phyloP scores from a whole-genome alignment of 306 rosid genomes.

The Pyrus bretschneideri region DNA sequence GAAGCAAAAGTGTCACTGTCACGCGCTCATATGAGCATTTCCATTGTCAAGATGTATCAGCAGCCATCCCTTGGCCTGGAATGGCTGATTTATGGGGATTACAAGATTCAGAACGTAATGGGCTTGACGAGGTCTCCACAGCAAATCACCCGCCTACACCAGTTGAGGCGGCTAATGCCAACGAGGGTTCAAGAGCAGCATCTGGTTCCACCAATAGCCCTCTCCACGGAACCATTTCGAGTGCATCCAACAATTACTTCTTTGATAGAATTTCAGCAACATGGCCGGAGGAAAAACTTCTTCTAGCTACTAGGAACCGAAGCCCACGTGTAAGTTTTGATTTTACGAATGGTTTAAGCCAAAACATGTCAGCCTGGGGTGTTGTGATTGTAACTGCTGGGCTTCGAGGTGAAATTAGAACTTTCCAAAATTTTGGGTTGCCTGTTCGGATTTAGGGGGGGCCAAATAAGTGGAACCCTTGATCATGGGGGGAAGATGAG shows the following conservation, averaged over 20 bases:
- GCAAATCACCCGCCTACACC: conserved; percentile 96
- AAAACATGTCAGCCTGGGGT: conserved; percentile 81
- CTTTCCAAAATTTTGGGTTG: conserved; percentile 90
- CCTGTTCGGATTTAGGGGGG: conserved; percentile 63
- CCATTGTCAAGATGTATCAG: conserved; percentile 88
- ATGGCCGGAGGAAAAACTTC: conserved; percentile 90
- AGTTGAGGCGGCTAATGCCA: conserved; percentile 52
- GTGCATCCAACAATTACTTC: conserved; percentile 79
- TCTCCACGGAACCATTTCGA: conserved; percentile 70
- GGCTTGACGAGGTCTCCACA: conserved; percentile 49
- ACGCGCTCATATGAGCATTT: conserved; percentile 80
- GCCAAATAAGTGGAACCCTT: conserved; percentile 14
- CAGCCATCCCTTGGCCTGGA: conserved; percentile 95
- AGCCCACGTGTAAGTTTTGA: conserved; percentile 80
- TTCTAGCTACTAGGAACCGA: conserved; percentile 45
- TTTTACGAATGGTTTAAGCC: conserved; percentile 41
- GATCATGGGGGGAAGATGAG: conserved; percentile 31
- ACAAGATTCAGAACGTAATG: conserved; percentile 46
- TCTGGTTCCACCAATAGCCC: conserved; percentile 60
- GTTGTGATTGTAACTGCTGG: conserved; percentile 96
- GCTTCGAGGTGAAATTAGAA: conserved; percentile 81
- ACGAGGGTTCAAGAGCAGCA: conserved; percentile 42
- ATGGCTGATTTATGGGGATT: conserved; percentile 61
- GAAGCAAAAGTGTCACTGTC: conserved; percentile 63
- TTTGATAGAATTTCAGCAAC: conserved; percentile 91